A percentile compares a stretch with the other conserved stretches of the same genome.
These are phyloP conservation scores for Tilletia caries DNA, from an alignment of 1,284 basidiomycete genomes.

Conservation along the genomic window DNA sequence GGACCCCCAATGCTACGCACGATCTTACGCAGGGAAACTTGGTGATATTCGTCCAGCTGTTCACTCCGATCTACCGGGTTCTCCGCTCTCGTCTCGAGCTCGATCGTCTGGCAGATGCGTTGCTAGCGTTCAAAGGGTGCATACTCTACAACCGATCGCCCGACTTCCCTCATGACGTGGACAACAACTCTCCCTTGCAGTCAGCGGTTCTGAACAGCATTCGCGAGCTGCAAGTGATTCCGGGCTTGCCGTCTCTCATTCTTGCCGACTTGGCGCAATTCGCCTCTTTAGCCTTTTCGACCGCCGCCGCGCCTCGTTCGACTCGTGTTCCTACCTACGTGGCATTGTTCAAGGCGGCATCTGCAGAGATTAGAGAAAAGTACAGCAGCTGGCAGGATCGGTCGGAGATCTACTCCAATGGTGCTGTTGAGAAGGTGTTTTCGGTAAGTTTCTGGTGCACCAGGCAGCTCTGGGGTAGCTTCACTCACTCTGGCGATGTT, in stretches of 20 bases:
- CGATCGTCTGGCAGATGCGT: constrained; percentile 65
- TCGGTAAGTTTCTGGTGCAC: constrained; percentile 49
- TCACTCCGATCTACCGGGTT: constrained; percentile 55
- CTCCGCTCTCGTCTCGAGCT: constrained; percentile 55
- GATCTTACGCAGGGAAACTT: constrained; percentile 80
- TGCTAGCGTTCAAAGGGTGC: constrained; percentile 74
- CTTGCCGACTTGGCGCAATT: constrained; percentile 81
- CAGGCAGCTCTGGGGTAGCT: background rate
- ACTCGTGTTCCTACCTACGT: constrained; percentile 73
- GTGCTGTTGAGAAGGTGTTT: constrained; percentile 77
- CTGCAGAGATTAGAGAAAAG: constrained; percentile 74
- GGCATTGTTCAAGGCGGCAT: constrained; percentile 76
- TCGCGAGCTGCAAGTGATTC: constrained; percentile 60
- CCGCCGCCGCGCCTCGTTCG: background rate
- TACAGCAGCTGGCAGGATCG: constrained; percentile 62
- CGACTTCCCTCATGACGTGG: constrained; percentile 82
- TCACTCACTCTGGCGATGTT: constrained; percentile 6
- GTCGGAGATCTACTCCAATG: constrained; percentile 70
- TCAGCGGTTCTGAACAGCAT: constrained; percentile 69
- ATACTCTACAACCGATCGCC: constrained; percentile 76
- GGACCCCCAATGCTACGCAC: constrained; percentile 50
- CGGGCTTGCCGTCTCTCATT: constrained; percentile 68
- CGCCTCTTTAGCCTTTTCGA: constrained; percentile 73
- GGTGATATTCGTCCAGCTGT: constrained; percentile 71
- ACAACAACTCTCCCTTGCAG: constrained; percentile 75